These are phyloP conservation scores for Nicotiana knightiana DNA, from an alignment of 257 asterid species.

Conservation along the genomic window DNA sequence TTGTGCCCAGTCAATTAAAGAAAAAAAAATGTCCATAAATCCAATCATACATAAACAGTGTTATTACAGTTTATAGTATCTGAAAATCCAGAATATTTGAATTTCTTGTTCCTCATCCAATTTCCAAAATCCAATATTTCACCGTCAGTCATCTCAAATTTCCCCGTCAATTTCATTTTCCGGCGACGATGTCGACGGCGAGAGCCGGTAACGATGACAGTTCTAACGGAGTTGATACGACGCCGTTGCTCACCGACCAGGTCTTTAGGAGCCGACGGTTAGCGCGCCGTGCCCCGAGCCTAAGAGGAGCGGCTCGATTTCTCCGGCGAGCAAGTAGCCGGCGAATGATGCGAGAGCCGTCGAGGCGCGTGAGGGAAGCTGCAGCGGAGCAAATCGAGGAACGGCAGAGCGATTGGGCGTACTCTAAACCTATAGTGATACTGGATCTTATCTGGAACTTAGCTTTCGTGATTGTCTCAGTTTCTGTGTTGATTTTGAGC, in stretches of 20 bases:
- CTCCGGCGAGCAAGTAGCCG: constrained; percentile 46
- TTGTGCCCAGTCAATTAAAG: too few relatives aligned
- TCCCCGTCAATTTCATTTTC: not conserved
- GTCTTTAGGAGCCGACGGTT: constrained; percentile 48
- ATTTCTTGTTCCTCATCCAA: not conserved
- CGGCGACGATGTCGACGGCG: constrained; percentile 24
- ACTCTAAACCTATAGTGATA: constrained; percentile 79
- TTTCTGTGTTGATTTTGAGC: constrained; percentile 36
- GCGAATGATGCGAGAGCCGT: constrained; percentile 39
- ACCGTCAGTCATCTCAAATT: not conserved
- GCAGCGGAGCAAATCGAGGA: constrained; percentile 67
- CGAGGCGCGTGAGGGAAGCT: constrained; percentile 42
- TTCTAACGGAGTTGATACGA: constrained; percentile 24
- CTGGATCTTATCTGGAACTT: constrained; percentile 79
- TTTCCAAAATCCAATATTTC: not conserved
- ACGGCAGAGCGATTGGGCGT: constrained; percentile 88
- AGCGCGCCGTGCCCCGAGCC: constrained; percentile 53
- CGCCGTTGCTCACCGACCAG: constrained; percentile 58
- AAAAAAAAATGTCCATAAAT: not conserved
- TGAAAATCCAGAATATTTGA: not conserved
- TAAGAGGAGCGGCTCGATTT: constrained; percentile 46
- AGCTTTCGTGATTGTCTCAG: constrained; percentile 47
- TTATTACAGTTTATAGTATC: not conserved
- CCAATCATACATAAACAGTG: not conserved
- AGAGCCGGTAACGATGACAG: constrained; percentile 11